A percentile compares a stretch with the other conserved stretches of the same genome.
Conservation (phyloP, 345 rosid species). For the Brassica nigra region DNA sequence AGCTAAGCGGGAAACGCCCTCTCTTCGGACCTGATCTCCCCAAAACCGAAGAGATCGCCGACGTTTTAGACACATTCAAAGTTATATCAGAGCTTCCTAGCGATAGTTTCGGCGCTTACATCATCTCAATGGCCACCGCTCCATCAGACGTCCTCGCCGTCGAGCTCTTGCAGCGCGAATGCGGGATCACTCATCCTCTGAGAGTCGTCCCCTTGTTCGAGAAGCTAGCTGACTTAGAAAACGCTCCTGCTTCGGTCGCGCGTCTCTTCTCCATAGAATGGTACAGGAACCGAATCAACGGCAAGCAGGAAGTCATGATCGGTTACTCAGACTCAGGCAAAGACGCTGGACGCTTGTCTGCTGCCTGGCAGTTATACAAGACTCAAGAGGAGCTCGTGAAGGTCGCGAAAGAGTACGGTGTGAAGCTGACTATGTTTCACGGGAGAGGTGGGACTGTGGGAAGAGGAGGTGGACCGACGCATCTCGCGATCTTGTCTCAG, state of each 20-base stretch:
- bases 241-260: conserved; percentile 89
- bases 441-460: conserved; percentile 99
- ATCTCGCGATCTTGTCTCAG: conserved; percentile 96
- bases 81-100: conserved; percentile 84
- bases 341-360: conserved; percentile 94
- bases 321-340: conserved; percentile 98
- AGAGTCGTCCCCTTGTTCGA: conserved; percentile 97
- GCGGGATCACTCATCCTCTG: conserved; percentile 72
- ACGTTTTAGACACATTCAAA: conserved; percentile 80
- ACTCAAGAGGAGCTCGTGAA: conserved; percentile 91
- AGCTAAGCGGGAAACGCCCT: conserved; percentile 88
- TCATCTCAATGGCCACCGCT: conserved; percentile 96
- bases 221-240: conserved; percentile 90
- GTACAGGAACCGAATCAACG: conserved; percentile 81
- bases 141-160: conserved; percentile 94
- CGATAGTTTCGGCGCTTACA: conserved; percentile 87
- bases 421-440: conserved; percentile 94
- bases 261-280: conserved; percentile 95
- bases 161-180: conserved; percentile 93
- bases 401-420: conserved; percentile 81
- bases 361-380: conserved; percentile 94
- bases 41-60: conserved; percentile 85
- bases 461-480: conserved; percentile 97
- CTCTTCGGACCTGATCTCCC: conserved; percentile 97
- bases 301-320: conserved; percentile 97